Evolutionary conservation across 768 basidiomycete species (phyloP).

Genomic region (Pilatotrama ljubarskyi): DNA sequence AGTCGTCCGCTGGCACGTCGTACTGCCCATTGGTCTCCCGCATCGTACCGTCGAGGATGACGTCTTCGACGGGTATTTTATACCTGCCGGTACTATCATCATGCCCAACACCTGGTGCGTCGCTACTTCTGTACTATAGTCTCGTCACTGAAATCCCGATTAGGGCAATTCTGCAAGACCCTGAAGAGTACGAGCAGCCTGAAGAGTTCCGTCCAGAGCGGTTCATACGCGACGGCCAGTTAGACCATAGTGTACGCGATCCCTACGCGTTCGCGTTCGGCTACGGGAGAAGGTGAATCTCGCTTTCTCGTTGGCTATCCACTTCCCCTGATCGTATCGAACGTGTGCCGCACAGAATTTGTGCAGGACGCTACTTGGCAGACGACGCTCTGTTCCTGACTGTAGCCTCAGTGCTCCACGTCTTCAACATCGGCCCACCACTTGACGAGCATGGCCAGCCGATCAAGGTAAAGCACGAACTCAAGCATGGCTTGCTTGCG

Average conservation of each 20-base stretch:
- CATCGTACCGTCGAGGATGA: constrained; percentile 17
- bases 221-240: constrained; percentile 9
- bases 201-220: constrained; percentile 16
- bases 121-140: no score
- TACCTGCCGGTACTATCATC: constrained; percentile 14
- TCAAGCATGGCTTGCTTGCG: not conserved
- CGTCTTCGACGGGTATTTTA: constrained; percentile 8
- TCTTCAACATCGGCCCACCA: constrained; percentile 42
- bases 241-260: not conserved
- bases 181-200: constrained; percentile 5
- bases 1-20: constrained; percentile 29
- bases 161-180: not conserved
- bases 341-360: constrained; percentile 33
- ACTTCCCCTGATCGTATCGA: no score
- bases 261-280: constrained; percentile 7
- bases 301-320: not conserved
- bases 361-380: constrained; percentile 49
- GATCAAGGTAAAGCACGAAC: not conserved
- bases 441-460: constrained; percentile 31
- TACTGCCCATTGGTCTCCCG: constrained; percentile 24
- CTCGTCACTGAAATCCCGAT: not conserved
- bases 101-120: constrained; percentile 14
- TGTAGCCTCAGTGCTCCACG: constrained; percentile 44
- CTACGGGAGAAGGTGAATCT: constrained; percentile 11
- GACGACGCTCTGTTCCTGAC: constrained; percentile 48